A percentile compares a stretch with the other conserved stretches of the same genome.
Evolutionary conservation across 805 yeast species (phyloP).

Genomic region (Starmera amethionina): DNA sequence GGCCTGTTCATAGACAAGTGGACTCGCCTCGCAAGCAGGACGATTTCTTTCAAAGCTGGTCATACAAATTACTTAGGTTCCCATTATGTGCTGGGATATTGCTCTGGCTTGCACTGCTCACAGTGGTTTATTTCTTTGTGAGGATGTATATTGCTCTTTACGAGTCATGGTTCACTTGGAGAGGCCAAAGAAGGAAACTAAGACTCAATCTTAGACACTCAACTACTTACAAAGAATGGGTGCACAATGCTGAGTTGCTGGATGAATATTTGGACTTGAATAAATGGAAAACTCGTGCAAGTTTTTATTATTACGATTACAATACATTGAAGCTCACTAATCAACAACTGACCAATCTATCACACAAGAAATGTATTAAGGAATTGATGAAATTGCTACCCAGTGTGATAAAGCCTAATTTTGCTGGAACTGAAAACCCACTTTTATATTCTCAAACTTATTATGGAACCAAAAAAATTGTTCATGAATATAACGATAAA

Average conservation of each 20-base stretch:
- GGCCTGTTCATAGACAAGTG: constrained; percentile 25
- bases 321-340: constrained; percentile 43
- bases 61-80: constrained; percentile 49
- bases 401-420: constrained; percentile 60
- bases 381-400: constrained; percentile 49
- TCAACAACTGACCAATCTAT: constrained; percentile 26
- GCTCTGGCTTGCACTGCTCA: constrained; percentile 43
- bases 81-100: constrained; percentile 47
- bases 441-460: constrained; percentile 63
- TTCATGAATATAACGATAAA: constrained; percentile 43
- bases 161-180: constrained; percentile 52
- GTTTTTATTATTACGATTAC: constrained; percentile 61
- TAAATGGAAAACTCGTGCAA: constrained; percentile 52
- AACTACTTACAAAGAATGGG: constrained; percentile 51
- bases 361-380: constrained; percentile 21
- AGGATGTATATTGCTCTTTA: constrained; percentile 53
- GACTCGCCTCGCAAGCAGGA: constrained; percentile 9
- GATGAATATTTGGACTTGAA: constrained; percentile 52
- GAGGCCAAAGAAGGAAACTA: constrained; percentile 42
- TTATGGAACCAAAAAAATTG: constrained; percentile 60
- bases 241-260: constrained; percentile 41
- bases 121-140: constrained; percentile 38
- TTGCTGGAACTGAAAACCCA: constrained; percentile 72
- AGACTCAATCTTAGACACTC: constrained; percentile 41
- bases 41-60: constrained; percentile 24